Evolutionary conservation across 768 basidiomycete genomes (phyloP).

Genomic region (Pleurotus ostreatus): DNA sequence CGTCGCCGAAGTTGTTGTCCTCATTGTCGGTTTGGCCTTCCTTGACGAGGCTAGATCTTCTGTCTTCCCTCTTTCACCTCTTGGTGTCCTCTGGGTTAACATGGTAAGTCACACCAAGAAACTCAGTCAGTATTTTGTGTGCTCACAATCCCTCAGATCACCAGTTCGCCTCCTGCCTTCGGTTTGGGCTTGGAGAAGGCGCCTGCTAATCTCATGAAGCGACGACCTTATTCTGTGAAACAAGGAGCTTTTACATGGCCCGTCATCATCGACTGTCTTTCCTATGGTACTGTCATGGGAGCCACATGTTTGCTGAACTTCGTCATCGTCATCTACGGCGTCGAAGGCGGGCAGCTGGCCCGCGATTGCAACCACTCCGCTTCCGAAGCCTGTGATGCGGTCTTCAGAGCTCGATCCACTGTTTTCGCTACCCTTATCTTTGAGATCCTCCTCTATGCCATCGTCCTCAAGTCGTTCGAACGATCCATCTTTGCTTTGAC

Average conservation of each 20-base stretch:
- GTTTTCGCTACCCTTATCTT: slow-evolving; percentile 35
- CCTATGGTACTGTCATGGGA: slow-evolving; percentile 34
- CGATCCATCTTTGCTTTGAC: slow-evolving; percentile 33
- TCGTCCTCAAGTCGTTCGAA: slow-evolving; percentile 35
- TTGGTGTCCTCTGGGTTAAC: slow-evolving; percentile 49
- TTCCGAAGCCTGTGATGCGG: slow-evolving; percentile 21
- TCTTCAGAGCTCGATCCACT: slow-evolving; percentile 32
- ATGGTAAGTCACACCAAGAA: slow-evolving; percentile 21
- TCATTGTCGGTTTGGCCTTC: slow-evolving; percentile 57
- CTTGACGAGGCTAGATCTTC: slow-evolving; percentile 40
- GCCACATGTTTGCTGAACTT: slow-evolving; percentile 28
- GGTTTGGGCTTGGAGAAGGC: slow-evolving; percentile 51
- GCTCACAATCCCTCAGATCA: slow-evolving; percentile 18
- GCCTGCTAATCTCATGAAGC: slow-evolving; percentile 45
- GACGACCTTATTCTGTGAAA: slow-evolving; percentile 35
- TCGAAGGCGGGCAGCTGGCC: slow-evolving; percentile 25
- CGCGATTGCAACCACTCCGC: slow-evolving; percentile 26
- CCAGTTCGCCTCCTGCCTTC: slow-evolving; percentile 50
- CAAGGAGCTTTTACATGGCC: slow-evolving; percentile 35
- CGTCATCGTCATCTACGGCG: slow-evolving; percentile 33
- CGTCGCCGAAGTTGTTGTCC: slow-evolving; percentile 48
- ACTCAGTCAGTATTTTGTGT: not conserved
- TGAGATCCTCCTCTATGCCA: slow-evolving; percentile 30
- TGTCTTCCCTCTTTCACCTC: slow-evolving; percentile 54
- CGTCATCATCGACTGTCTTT: slow-evolving; percentile 31